Percentiles rank a stretch among this genome's conserved stretches.
Conservation (phyloP, 106 monocot genomes). For the Triglochin maritima region DNA sequence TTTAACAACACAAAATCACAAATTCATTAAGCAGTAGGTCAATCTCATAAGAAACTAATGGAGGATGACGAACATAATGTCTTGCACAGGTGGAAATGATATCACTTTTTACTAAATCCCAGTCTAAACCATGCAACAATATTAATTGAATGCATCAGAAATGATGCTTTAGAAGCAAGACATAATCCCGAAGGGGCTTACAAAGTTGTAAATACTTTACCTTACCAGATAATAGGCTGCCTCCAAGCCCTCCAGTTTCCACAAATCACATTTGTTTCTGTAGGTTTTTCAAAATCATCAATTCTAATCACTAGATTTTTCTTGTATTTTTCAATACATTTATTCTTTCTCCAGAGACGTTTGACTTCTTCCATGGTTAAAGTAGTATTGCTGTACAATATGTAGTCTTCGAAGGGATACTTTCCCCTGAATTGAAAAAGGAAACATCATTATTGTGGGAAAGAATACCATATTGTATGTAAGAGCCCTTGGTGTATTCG, state of each 20-base stretch:
- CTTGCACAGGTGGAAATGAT: too few species aligned
- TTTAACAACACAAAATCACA: too few species aligned
- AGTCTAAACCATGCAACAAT: too few species aligned
- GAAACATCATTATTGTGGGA: not conserved
- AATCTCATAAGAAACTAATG: too few species aligned
- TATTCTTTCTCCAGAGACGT: constrained; percentile 90
- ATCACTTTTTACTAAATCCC: too few species aligned
- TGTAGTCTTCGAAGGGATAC: constrained; percentile 86
- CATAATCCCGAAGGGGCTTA: too few species aligned
- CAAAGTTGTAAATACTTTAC: not conserved
- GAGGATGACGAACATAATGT: too few species aligned
- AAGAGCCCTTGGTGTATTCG: too few species aligned
- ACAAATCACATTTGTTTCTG: constrained; percentile 79
- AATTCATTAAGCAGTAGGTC: too few species aligned
- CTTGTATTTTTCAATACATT: constrained; percentile 47
- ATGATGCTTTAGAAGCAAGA: not conserved
- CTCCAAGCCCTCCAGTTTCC: constrained; percentile 81
- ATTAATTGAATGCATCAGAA: not conserved
- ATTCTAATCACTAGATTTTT: constrained; percentile 49
- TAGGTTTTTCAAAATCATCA: constrained; percentile 70
- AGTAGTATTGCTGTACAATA: constrained; percentile 60
- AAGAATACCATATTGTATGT: too few species aligned
- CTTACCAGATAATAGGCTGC: constrained; percentile 85
- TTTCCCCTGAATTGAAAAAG: constrained; percentile 38
- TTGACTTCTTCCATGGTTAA: constrained; percentile 86